phyloP scores from a whole-genome alignment of 2,329 filamentous ascomycete genomes.

The Exophiala mesophila region DNA sequence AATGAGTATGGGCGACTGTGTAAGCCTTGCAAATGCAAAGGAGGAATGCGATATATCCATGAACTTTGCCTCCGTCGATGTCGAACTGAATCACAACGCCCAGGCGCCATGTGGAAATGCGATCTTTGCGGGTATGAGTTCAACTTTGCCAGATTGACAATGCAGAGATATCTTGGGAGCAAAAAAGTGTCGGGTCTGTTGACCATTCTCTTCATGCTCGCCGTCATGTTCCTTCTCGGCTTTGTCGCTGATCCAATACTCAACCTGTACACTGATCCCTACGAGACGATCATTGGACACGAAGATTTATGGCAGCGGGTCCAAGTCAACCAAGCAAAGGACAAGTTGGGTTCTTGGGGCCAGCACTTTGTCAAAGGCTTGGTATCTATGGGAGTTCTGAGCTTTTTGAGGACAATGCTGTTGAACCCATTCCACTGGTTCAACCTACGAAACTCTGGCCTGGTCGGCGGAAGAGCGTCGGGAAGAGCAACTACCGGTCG shows the following conservation, averaged over 20 bases:
- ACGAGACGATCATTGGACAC: constrained; percentile 49
- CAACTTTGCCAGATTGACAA: constrained; percentile 25
- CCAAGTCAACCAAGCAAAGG: constrained; percentile 13
- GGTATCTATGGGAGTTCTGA: constrained; percentile 80
- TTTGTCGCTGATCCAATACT: constrained; percentile 92
- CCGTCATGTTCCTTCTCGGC: constrained; percentile 74
- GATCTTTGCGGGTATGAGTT: constrained; percentile 25
- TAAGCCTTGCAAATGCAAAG: constrained; percentile 88
- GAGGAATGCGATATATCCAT: constrained; percentile 88
- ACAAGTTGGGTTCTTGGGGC: constrained; percentile 57
- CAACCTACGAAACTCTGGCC: constrained; percentile 61
- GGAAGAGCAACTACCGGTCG: constrained; percentile 54
- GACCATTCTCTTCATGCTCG: constrained; percentile 66
- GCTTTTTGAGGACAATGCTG: constrained; percentile 73
- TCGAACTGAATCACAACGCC: constrained; percentile 64
- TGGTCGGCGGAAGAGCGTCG: constrained; percentile 33
- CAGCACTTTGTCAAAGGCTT: constrained; percentile 87
- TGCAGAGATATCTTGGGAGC: constrained; percentile 53
- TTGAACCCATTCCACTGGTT: constrained; percentile 71
- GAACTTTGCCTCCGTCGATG: constrained; percentile 81
- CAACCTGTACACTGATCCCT: constrained; percentile 77
- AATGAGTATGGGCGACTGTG: constrained; percentile 70
- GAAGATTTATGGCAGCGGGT: constrained; percentile 34
- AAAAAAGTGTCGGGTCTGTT: constrained; percentile 62
- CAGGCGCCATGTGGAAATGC: constrained; percentile 26